A percentile compares a stretch with the other conserved stretches of the same genome.
Conservation (phyloP, 805 yeast species). For the Kodamaea leandrae region DNA sequence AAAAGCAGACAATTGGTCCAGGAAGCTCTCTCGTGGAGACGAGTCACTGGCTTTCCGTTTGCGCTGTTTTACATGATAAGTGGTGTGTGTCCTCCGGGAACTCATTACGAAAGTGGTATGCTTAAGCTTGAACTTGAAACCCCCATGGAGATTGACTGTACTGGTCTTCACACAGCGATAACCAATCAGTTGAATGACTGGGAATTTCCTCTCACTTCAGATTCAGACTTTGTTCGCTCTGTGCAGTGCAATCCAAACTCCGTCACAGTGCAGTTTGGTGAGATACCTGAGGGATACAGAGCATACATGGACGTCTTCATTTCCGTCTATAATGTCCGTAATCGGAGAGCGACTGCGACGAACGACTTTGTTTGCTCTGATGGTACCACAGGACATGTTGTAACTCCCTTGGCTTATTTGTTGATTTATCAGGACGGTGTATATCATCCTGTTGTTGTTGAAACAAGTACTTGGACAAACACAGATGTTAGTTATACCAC, state of each 20-base stretch:
- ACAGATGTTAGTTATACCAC: constrained; percentile 9
- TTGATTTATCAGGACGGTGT: background rate
- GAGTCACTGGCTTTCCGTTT: too few relatives aligned
- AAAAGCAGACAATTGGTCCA: background rate
- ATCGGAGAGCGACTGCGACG: background rate
- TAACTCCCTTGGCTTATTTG: background rate
- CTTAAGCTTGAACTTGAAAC: constrained; percentile 18
- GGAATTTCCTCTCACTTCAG: background rate
- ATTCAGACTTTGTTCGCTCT: background rate
- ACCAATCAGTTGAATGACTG: constrained; percentile 3
- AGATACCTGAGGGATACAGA: constrained; percentile 27
- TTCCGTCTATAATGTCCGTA: background rate
- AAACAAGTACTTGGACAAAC: constrained; percentile 7
- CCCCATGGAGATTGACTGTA: constrained; percentile 1
- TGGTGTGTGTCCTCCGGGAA: constrained; percentile 21
- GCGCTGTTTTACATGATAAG: too few relatives aligned
- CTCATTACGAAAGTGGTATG: constrained; percentile 15
- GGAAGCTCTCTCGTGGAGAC: constrained; percentile 7
- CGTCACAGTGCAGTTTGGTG: constrained; percentile 11
- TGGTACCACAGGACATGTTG: background rate
- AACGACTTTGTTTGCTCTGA: background rate
- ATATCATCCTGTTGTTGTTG: background rate
- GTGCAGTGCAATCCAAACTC: constrained; percentile 1
- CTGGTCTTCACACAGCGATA: background rate
- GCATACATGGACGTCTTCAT: constrained; percentile 12